A percentile compares a stretch with the other conserved stretches of the same genome.
These are phyloP conservation scores for Backusella macrospora DNA, from an alignment of 192 early-diverging fungal genomes.

Conservation along the genomic window DNA sequence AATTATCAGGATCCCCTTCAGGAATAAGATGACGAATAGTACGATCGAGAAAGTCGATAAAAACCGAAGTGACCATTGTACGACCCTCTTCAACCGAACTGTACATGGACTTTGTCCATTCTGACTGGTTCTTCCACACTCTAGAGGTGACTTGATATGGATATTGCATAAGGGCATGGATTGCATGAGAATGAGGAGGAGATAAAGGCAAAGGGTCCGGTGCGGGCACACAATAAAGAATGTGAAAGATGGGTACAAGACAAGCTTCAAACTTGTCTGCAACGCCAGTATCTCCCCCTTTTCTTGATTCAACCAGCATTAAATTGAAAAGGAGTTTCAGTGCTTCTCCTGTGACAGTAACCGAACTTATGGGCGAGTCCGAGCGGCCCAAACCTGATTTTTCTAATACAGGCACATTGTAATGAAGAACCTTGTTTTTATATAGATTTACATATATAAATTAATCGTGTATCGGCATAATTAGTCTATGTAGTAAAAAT, in stretches of 20 bases:
- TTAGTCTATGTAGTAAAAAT: not conserved
- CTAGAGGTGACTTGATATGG: constrained; percentile 41
- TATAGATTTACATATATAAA: too few relatives aligned
- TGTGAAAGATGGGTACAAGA: constrained; percentile 47
- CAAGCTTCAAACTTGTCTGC: constrained; percentile 40
- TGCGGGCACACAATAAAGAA: constrained; percentile 43
- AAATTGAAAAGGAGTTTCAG: constrained; percentile 60
- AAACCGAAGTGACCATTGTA: constrained; percentile 39
- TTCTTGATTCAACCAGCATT: constrained; percentile 45
- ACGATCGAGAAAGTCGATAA: constrained; percentile 38
- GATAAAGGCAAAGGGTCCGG: constrained; percentile 55
- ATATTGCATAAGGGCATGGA: constrained; percentile 73
- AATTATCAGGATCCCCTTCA: constrained; percentile 48
- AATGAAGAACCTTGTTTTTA: not conserved
- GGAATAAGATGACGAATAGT: constrained; percentile 26
- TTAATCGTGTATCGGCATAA: not conserved
- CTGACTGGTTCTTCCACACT: constrained; percentile 36
- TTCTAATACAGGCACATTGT: constrained; percentile 16
- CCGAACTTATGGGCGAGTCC: constrained; percentile 38
- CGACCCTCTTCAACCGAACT: constrained; percentile 30
- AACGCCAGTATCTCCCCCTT: constrained; percentile 14
- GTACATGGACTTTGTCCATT: constrained; percentile 18
- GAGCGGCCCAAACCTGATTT: not conserved
- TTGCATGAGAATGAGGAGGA: constrained; percentile 75
- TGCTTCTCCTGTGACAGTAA: constrained; percentile 52